phyloP scores from a whole-genome alignment of 2,329 filamentous ascomycete genomes.

The Arachnomyces sp. region DNA sequence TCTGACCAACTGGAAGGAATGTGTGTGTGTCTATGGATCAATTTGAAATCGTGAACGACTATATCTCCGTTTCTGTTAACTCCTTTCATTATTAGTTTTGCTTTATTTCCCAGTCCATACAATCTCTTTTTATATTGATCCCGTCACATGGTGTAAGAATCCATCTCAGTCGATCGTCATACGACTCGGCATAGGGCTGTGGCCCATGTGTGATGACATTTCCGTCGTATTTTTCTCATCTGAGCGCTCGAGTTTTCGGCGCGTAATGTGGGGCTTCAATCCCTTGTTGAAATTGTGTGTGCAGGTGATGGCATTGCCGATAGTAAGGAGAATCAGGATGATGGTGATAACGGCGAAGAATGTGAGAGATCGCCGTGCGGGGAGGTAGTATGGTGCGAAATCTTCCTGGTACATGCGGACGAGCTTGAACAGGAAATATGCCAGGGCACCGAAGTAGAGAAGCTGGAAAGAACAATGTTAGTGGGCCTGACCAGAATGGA shows the following conservation, averaged over 20 bases:
- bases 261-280: conserved; percentile 74
- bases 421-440: conserved; percentile 97
- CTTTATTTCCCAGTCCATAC: too few species aligned
- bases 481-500: conserved; percentile 1
- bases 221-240: conserved; percentile 46
- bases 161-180: conserved; percentile 39
- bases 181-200: conserved; percentile 29
- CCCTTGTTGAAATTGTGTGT: conserved; percentile 85
- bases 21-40: too few species aligned
- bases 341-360: conserved; percentile 93
- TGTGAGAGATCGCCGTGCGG: conserved; percentile 77
- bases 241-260: conserved; percentile 41
- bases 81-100: too few species aligned
- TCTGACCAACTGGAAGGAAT: too few species aligned
- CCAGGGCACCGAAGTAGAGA: conserved; percentile 79
- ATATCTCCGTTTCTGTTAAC: background rate
- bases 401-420: conserved; percentile 78
- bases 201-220: conserved; percentile 27
- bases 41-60: background rate
- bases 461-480: conserved; percentile 34
- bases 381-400: conserved; percentile 55
- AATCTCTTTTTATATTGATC: too few species aligned
- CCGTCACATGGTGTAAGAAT: background rate
- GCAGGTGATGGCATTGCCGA: conserved; percentile 77
- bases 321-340: conserved; percentile 77